phyloP scores from a whole-genome alignment of 768 basidiomycete genomes.

The Amanita molliuscula region DNA sequence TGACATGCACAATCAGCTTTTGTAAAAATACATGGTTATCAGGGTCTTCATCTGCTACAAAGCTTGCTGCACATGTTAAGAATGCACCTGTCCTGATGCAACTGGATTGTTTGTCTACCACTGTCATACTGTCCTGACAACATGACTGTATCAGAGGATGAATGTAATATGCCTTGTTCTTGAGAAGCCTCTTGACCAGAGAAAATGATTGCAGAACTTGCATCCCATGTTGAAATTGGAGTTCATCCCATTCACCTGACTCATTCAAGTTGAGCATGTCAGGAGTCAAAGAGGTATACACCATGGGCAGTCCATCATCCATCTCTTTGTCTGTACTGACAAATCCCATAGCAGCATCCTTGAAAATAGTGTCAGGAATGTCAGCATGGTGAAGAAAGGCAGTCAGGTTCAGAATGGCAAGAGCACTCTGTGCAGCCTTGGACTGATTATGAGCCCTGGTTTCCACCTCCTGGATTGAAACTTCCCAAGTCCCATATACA shows the following conservation, averaged over 20 bases:
- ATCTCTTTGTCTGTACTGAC: not conserved
- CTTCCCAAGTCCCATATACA: conserved; percentile 14
- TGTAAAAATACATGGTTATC: not conserved
- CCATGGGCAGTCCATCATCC: not conserved
- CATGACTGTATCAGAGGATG: conserved; percentile 11
- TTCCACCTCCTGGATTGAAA: conserved; percentile 12
- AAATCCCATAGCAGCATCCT: conserved; percentile 6
- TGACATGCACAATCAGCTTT: conserved; percentile 3
- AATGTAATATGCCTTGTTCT: conserved; percentile 5
- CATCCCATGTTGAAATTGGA: conserved; percentile 10
- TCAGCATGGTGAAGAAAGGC: conserved; percentile 13
- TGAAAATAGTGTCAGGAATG: conserved; percentile 10
- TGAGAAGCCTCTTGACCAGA: conserved; percentile 8
- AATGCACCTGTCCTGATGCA: not conserved
- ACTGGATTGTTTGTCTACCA: not conserved
- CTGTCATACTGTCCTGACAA: conserved; percentile 1
- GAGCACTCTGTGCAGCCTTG: conserved; percentile 9
- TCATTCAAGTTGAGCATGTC: not conserved
- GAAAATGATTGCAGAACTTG: conserved; percentile 11
- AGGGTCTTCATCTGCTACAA: not conserved
- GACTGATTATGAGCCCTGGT: not conserved
- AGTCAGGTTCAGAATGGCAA: conserved; percentile 11
- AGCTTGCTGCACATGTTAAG: conserved; percentile 2
- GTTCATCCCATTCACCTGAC: conserved; percentile 9
- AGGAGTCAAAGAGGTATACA: not conserved